These are phyloP conservation scores for Colletotrichum sp. DNA, from an alignment of 2,329 filamentous ascomycete species.

Conservation along the genomic window DNA sequence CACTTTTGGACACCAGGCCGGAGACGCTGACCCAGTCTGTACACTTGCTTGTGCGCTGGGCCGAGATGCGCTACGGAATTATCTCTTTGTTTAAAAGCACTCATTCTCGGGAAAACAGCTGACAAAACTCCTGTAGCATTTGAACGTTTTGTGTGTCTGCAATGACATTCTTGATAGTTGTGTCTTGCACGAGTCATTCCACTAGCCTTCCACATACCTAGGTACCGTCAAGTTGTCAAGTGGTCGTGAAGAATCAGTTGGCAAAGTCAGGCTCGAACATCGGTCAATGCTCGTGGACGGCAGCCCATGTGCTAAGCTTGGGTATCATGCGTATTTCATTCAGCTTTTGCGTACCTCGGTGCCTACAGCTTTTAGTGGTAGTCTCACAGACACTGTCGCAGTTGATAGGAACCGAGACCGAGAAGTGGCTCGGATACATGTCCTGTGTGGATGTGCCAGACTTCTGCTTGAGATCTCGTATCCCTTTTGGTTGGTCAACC, in stretches of 20 bases:
- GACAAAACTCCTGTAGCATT: too few species aligned
- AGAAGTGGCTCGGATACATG: neutral
- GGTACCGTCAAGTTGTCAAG: too few species aligned
- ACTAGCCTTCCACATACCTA: neutral
- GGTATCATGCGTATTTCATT: neutral
- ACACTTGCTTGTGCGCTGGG: neutral
- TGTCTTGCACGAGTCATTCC: neutral
- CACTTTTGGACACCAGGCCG: neutral
- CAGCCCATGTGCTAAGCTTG: neutral
- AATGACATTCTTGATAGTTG: too few species aligned
- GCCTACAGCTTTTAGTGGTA: neutral
- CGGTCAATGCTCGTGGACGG: too few species aligned
- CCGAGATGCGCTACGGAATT: neutral
- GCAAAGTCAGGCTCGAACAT: neutral
- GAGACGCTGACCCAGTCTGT: neutral
- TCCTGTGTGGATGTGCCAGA: neutral
- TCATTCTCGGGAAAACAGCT: too few species aligned
- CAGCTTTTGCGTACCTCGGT: rapidly evolving
- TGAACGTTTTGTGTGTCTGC: too few species aligned
- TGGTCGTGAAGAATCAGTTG: neutral
- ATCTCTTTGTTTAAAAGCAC: too few species aligned
- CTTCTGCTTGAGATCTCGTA: neutral
- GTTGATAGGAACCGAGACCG: neutral
- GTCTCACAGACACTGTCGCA: neutral
- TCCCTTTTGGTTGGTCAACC: neutral